Evolutionary conservation across 768 basidiomycete species (phyloP).

Genomic region (Lentinula detonsa): DNA sequence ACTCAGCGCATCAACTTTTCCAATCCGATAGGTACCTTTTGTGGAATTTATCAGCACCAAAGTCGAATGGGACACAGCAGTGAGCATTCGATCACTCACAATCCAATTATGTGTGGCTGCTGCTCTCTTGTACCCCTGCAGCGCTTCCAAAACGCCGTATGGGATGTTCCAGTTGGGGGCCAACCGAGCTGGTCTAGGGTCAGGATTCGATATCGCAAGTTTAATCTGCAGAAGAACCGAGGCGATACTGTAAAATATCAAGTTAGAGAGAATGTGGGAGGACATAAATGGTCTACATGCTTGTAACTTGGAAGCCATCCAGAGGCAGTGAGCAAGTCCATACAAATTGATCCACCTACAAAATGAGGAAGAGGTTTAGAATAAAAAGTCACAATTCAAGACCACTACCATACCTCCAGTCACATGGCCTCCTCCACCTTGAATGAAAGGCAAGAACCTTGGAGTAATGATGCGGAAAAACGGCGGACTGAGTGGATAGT

Average conservation of each 20-base stretch:
- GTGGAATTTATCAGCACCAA: not conserved
- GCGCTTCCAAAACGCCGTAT: constrained; percentile 51
- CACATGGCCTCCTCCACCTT: constrained; percentile 67
- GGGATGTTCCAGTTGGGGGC: constrained; percentile 44
- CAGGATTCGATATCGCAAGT: constrained; percentile 61
- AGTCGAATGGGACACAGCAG: not conserved
- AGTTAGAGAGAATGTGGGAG: not conserved
- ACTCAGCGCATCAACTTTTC: not conserved
- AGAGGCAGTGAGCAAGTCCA: constrained; percentile 64
- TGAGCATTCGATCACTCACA: constrained; percentile 19
- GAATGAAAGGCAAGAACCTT: constrained; percentile 62
- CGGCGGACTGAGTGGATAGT: constrained; percentile 64
- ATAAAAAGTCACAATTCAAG: not conserved
- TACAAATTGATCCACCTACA: constrained; percentile 65
- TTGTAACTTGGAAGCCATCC: constrained; percentile 69
- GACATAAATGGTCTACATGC: constrained; percentile 17
- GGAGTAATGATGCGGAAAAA: constrained; percentile 75
- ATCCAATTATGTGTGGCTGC: constrained; percentile 62
- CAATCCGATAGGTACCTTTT: not conserved
- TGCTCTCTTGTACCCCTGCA: constrained; percentile 60
- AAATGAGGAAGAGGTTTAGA: constrained; percentile 2
- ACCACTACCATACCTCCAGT: constrained; percentile 32
- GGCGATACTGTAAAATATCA: constrained; percentile 27
- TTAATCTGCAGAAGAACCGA: constrained; percentile 60
- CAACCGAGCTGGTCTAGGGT: constrained; percentile 58